Conservation (phyloP, 495 filamentous ascomycete genomes). For the Amphirosellinia nigrospora region DNA sequence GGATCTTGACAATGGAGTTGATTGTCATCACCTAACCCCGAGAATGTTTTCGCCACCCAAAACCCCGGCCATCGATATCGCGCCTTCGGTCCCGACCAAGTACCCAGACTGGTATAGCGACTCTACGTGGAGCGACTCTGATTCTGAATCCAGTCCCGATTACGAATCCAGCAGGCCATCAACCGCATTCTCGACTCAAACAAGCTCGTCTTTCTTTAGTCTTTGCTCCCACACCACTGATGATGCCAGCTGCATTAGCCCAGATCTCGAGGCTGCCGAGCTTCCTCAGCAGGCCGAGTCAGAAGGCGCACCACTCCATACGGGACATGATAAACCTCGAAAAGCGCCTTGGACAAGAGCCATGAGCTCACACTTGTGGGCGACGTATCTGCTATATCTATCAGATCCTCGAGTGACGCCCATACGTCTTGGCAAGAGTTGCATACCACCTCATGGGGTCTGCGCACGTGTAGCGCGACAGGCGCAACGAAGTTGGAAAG, state of each 20-base stretch:
- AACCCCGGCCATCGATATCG: conserved; percentile 50
- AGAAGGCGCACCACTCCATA: neutral
- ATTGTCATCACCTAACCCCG: conserved; percentile 36
- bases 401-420: conserved; percentile 93
- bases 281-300: conserved; percentile 20
- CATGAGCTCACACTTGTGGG: conserved; percentile 94
- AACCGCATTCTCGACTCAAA: conserved; percentile 56
- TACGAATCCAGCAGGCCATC: conserved; percentile 59
- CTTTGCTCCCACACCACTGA: conserved; percentile 55
- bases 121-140: conserved; percentile 52
- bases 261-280: conserved; percentile 48
- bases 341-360: conserved; percentile 78
- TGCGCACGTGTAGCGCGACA: conserved; percentile 86
- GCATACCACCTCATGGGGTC: conserved; percentile 86
- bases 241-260: conserved; percentile 51
- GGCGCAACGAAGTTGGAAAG: conserved; percentile 84
- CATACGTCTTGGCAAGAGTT: conserved; percentile 86
- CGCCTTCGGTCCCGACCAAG: conserved; percentile 40
- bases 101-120: conserved; percentile 57
- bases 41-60: conserved; percentile 51
- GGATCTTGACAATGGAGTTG: conserved; percentile 41
- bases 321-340: conserved; percentile 39
- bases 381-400: conserved; percentile 84
- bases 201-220: conserved; percentile 55
- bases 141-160: conserved; percentile 53